Evolutionary conservation across 176 grass and related monocot genomes (phyloP).

Genomic region (Poa annua): DNA sequence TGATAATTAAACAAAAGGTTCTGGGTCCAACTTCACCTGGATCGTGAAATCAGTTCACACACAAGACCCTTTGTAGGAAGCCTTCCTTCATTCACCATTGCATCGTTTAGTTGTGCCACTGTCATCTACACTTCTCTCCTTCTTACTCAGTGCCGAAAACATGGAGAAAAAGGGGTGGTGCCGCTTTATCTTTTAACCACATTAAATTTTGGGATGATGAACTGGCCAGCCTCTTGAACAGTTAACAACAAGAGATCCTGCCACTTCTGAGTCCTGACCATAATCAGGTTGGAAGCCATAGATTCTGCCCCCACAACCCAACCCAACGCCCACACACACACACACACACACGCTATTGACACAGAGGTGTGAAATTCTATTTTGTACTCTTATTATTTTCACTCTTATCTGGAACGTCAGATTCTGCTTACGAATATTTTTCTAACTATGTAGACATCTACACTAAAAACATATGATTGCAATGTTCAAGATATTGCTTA

Average conservation of each 20-base stretch:
- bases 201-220: not conserved
- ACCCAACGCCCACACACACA: no score
- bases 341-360: not conserved
- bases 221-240: not conserved
- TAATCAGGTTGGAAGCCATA: not conserved
- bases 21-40: not conserved
- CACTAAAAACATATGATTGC: not conserved
- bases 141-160: not conserved
- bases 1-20: not conserved
- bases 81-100: slow-evolving; percentile 1
- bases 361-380: not conserved
- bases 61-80: not conserved
- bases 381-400: not conserved
- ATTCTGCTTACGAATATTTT: not conserved
- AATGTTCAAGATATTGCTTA: no score
- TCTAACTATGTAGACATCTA: not conserved
- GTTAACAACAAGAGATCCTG: not conserved
- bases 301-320: no score
- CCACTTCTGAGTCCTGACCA: not conserved
- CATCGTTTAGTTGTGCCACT: not conserved
- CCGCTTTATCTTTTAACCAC: not conserved
- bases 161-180: not conserved
- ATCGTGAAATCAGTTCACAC: not conserved
- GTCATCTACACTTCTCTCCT: not conserved
- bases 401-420: not conserved